Evolutionary conservation across 768 basidiomycete genomes (phyloP).

Genomic region (Suillus bovinus): DNA sequence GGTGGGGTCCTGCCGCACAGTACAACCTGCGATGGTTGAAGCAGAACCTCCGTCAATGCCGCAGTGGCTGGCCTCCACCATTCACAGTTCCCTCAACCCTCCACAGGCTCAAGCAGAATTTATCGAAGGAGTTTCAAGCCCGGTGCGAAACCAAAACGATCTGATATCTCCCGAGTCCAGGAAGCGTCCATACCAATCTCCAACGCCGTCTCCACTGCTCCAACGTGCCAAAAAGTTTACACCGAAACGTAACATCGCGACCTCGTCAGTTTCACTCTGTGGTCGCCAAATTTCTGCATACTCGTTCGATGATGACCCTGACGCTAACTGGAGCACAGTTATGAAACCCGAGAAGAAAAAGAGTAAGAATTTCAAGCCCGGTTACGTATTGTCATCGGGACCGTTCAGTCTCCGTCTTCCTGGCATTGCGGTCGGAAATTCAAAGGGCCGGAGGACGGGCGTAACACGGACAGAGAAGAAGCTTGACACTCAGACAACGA

Average conservation of each 20-base stretch:
- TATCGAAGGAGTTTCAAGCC: background rate
- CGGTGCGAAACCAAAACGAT: background rate
- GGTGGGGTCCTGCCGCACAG: background rate
- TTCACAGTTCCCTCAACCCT: slow-evolving; percentile 1
- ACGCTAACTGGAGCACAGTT: slow-evolving; percentile 16
- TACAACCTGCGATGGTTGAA: background rate
- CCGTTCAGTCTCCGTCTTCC: slow-evolving; percentile 26
- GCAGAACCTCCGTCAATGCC: background rate
- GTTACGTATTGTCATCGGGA: slow-evolving; percentile 20
- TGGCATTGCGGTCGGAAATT: background rate
- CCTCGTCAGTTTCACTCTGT: background rate
- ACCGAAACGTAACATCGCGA: background rate
- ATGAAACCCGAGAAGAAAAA: slow-evolving; percentile 7
- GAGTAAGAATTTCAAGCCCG: background rate
- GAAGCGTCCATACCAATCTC: slow-evolving; percentile 1
- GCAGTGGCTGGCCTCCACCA: slow-evolving; percentile 10
- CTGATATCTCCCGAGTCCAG: background rate
- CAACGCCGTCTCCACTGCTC: slow-evolving; percentile 8
- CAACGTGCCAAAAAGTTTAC: slow-evolving; percentile 3
- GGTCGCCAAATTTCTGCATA: slow-evolving; percentile 17
- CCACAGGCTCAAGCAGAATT: background rate
- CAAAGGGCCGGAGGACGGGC: background rate
- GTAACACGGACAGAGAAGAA: slow-evolving; percentile 1
- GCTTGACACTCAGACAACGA: slow-evolving; percentile 3
- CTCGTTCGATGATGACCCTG: slow-evolving; percentile 23